Conservation (phyloP, 2,329 filamentous ascomycete genomes). For the Exophiala sp. region DNA sequence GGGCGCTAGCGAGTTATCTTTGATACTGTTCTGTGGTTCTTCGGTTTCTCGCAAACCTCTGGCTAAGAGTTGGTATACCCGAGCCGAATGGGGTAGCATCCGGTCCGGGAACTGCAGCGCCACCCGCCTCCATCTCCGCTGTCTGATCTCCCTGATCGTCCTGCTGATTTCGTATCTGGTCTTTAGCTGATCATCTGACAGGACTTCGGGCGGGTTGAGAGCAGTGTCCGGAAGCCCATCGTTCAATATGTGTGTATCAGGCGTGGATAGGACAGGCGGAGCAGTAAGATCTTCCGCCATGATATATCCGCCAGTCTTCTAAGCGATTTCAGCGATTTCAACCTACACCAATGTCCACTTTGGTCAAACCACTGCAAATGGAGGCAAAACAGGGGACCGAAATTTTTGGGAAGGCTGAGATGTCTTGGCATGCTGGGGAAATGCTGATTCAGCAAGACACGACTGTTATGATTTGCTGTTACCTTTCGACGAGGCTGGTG, state of each 20-base stretch:
- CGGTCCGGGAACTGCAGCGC: slow-evolving; percentile 94
- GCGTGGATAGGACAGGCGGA: slow-evolving; percentile 58
- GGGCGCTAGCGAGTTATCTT: slow-evolving; percentile 1
- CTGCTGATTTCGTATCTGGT: slow-evolving; percentile 78
- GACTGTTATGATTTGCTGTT: background rate
- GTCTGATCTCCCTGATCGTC: slow-evolving; percentile 69
- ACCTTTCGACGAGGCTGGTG: background rate
- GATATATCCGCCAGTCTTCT: background rate
- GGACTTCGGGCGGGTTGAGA: slow-evolving; percentile 23
- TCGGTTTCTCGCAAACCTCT: slow-evolving; percentile 41
- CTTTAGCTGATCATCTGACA: slow-evolving; percentile 63
- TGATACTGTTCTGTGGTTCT: background rate
- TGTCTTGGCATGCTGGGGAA: background rate
- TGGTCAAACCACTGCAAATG: background rate
- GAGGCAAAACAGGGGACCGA: background rate
- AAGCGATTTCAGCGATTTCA: no score
- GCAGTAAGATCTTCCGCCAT: slow-evolving; percentile 32
- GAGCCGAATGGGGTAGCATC: slow-evolving; percentile 80
- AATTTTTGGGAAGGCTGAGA: background rate
- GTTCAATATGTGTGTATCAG: slow-evolving; percentile 56
- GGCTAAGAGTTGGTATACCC: slow-evolving; percentile 64
- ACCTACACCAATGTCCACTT: no score
- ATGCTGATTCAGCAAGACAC: background rate
- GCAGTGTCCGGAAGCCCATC: slow-evolving; percentile 39
- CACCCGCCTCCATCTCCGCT: slow-evolving; percentile 65